A percentile compares a stretch with the other conserved stretches of the same genome.
Evolutionary conservation across 2,329 filamentous ascomycete species (phyloP).

Genomic region (Phoma sp.): DNA sequence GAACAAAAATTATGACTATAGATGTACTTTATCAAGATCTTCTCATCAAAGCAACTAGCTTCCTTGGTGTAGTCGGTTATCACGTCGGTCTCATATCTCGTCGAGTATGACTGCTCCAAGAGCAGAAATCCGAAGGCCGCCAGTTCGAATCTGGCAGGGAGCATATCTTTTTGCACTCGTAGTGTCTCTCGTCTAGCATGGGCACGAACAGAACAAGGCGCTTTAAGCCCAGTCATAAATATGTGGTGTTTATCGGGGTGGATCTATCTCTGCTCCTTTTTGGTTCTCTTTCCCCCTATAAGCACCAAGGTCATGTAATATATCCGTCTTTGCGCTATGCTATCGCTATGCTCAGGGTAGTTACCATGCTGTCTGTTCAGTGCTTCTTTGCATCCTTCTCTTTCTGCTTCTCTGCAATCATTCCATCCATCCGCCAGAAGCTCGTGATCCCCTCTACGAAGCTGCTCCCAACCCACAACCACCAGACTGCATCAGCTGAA

Average conservation of each 20-base stretch:
- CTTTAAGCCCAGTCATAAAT: no score
- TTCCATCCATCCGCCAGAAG: conserved; percentile 50
- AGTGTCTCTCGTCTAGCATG: no score
- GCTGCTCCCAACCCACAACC: conserved; percentile 60
- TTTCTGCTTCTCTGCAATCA: conserved; percentile 31
- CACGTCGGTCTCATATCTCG: conserved; percentile 40
- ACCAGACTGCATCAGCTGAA: conserved; percentile 58
- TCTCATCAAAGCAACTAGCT: conserved; percentile 16
- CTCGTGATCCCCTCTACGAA: conserved; percentile 62
- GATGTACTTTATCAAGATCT: no score
- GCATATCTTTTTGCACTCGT: conserved; percentile 6
- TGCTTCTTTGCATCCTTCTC: conserved; percentile 47
- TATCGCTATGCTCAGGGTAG: not conserved
- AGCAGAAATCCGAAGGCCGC: conserved; percentile 38
- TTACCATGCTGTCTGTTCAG: conserved; percentile 13
- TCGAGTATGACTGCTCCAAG: conserved; percentile 32
- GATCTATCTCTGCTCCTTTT: no score
- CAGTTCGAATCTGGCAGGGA: conserved; percentile 41
- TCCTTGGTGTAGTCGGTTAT: conserved; percentile 43
- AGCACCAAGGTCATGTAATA: not conserved
- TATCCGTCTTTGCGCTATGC: not conserved
- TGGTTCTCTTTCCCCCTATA: not conserved
- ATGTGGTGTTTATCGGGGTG: no score
- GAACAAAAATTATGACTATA: no score
- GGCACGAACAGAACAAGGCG: no score